Evolutionary conservation across 768 basidiomycete genomes (phyloP), one percentile per base, ranked within the genome.

Genomic region (Tylopilus plumbeoviolaceoides): DNA sequence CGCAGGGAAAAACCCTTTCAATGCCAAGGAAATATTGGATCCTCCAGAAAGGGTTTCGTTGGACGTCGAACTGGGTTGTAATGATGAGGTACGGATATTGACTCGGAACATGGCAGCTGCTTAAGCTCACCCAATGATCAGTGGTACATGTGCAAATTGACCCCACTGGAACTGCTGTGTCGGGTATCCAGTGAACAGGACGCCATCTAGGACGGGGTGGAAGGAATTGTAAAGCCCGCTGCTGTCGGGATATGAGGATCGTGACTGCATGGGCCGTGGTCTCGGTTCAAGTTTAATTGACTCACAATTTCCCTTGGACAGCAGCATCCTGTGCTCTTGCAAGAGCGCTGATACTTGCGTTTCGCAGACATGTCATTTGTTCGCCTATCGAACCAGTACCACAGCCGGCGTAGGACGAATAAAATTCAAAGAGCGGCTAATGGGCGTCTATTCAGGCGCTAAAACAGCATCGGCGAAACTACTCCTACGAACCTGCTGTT

Each of bases 1-100:
- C 7, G 64, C 63, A 0, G 83, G 81, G 67, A 78, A 82, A 59
- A 70, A 78, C 1, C 48, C 25, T 28, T 71, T 62, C 31, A 81
- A 58, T 6, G 73, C 72, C 2, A 71, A 44, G 1, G 67, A 54
- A 35, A 56, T 73, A 45, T 73, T 67, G 15, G 57, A 58, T 2
- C 77, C 75, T 11, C 72, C 68, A 4, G 76, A 73, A 31, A 80
- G 63, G 2, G 84, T 81, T 60, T 86, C 83, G 46, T 87, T 83
- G 7, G 81, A 78, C 3, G 81, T 82, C 0, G 82, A 70, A 2
- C 84, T 74, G 48, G n/a, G 21, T 23, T 44, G n/a, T 39, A 35
- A 28, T 7, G 36, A 48, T 44, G 20, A 47, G 41, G 33, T 31
- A 50, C 28, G 30, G 5, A 30, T 30, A 11, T 2, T 30, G 30